Conservation (phyloP, 2,329 filamentous ascomycete genomes). For the Pestalotiopsis sp. region DNA sequence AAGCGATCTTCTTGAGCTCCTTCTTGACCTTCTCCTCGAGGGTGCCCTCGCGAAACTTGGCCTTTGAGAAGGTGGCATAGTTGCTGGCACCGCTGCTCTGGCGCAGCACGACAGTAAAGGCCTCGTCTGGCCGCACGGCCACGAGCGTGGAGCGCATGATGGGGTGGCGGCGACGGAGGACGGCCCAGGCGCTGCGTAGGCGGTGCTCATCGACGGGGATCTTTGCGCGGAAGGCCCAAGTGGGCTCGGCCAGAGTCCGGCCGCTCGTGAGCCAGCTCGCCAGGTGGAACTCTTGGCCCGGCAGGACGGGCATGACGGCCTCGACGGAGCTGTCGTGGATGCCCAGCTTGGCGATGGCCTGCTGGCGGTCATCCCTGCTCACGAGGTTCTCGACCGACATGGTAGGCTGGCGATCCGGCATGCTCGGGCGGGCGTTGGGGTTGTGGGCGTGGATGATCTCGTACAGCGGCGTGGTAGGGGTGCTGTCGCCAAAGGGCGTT, state of each 20-base stretch:
- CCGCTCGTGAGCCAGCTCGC: constrained; percentile 33
- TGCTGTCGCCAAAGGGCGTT: constrained; percentile 6
- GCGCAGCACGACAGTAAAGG: constrained; percentile 29
- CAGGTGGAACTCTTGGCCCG: constrained; percentile 36
- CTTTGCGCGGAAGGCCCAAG: constrained; percentile 29
- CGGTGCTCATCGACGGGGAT: constrained; percentile 26
- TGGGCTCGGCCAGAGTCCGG: constrained; percentile 32
- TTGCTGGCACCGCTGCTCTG: constrained; percentile 11
- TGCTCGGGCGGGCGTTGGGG: constrained; percentile 2
- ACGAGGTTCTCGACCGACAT: constrained; percentile 11
- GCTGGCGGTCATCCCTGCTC: constrained; percentile 9
- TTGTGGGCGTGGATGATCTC: constrained; percentile 1
- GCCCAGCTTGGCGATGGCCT: constrained; percentile 13
- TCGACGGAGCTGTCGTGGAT: constrained; percentile 25
- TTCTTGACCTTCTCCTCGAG: constrained; percentile 9
- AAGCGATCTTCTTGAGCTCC: constrained; percentile 23
- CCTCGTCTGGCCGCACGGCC: constrained; percentile 24
- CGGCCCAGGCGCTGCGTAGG: constrained; percentile 31
- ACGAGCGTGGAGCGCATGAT: constrained; percentile 37
- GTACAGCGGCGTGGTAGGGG: constrained; percentile 10
- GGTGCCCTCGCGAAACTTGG: constrained; percentile 1
- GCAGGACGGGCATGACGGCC: constrained; percentile 31
- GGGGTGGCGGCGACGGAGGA: constrained; percentile 31
- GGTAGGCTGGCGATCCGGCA: constrained; percentile 4
- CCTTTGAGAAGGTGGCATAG: constrained; percentile 12